phyloP scores from a whole-genome alignment of 2,329 filamentous ascomycete genomes.

The Colletotrichum cordylinicola region DNA sequence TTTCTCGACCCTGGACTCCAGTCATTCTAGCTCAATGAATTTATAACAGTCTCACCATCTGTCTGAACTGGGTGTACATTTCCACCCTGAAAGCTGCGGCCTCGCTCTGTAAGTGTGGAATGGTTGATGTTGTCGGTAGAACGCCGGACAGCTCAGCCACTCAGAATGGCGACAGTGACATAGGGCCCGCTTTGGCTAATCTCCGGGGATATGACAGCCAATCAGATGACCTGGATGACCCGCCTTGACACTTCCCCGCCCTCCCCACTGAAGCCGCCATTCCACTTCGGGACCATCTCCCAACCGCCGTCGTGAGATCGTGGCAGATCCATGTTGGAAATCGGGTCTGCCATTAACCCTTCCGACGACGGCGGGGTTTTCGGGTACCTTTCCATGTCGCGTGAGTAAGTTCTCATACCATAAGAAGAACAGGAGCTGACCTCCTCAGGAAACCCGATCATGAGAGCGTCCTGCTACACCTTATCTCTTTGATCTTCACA shows the following conservation, averaged over 20 bases:
- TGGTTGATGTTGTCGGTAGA: not conserved
- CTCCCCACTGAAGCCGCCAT: not conserved
- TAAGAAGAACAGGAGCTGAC: not conserved
- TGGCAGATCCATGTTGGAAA: not conserved
- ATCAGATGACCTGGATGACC: not conserved
- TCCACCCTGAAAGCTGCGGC: too few relatives aligned
- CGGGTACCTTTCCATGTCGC: not conserved
- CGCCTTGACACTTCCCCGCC: not conserved
- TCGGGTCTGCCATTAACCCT: not conserved
- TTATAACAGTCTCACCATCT: too few relatives aligned
- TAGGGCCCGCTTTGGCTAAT: not conserved
- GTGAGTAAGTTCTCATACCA: not conserved
- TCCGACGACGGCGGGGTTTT: not conserved
- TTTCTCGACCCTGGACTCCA: too few relatives aligned
- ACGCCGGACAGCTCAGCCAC: not conserved
- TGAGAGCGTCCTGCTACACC: not conserved
- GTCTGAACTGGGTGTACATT: too few relatives aligned
- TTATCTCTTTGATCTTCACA: not conserved
- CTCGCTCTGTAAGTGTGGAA: too few relatives aligned
- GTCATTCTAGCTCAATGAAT: too few relatives aligned
- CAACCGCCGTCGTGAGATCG: not conserved
- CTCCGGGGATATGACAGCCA: not conserved
- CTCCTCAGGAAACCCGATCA: not conserved
- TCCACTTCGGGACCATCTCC: not conserved
- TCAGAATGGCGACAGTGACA: not conserved